Percentiles rank a stretch among this genome's conserved stretches.
These are phyloP conservation scores for Dentiscutata heterogama DNA, from an alignment of 371 early-diverging fungal genomes.

Conservation along the genomic window DNA sequence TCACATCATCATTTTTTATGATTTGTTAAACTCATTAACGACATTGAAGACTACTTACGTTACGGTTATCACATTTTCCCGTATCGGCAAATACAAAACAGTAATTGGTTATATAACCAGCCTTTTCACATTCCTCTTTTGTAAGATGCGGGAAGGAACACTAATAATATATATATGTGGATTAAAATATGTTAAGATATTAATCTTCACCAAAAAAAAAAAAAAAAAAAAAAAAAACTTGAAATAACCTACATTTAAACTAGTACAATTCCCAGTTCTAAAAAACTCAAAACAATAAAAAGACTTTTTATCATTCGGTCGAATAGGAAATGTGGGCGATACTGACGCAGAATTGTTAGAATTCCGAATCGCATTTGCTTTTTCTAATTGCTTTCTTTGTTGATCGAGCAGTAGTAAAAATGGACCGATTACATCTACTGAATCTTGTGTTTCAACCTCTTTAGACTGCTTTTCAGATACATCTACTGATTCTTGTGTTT, in stretches of 20 bases:
- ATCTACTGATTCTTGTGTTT: neutral
- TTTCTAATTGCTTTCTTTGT: constrained; percentile 1
- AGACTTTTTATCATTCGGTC: neutral
- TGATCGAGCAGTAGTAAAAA: constrained; percentile 26
- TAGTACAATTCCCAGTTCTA: neutral
- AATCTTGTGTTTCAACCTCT: constrained; percentile 1
- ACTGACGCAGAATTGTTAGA: neutral
- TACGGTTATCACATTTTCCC: neutral
- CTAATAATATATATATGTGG: neutral
- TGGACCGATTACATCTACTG: constrained; percentile 27
- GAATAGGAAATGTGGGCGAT: constrained; percentile 39
- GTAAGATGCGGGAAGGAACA: neutral
- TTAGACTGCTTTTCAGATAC: neutral
- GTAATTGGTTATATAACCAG: neutral
- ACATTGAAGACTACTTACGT: neutral
- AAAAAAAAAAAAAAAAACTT: no score
- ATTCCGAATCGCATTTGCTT: neutral
- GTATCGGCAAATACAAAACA: neutral
- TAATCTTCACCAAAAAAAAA: no score
- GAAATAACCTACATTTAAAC: neutral
- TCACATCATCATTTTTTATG: neutral
- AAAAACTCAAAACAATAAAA: constrained; percentile 17
- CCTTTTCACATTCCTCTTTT: neutral
- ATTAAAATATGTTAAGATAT: neutral
- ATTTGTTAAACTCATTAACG: neutral